Conservation (phyloP, 2,329 filamentous ascomycete genomes). For the Hyphodiscus sp. region DNA sequence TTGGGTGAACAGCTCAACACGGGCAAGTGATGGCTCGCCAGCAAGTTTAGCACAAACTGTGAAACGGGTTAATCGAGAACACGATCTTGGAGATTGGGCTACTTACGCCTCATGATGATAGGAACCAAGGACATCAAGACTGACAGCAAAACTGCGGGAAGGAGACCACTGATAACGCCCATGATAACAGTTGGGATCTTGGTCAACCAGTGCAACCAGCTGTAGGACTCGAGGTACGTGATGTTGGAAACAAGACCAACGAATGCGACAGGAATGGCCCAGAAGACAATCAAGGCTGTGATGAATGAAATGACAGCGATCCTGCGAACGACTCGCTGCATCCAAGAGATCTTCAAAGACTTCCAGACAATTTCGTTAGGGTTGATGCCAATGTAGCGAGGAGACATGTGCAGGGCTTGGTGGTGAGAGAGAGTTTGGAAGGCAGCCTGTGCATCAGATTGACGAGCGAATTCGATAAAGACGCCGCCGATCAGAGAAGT, state of each 20-base stretch:
- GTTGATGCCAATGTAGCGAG: slow-evolving; percentile 74
- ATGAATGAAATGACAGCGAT: slow-evolving; percentile 67
- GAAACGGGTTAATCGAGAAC: slow-evolving; percentile 9
- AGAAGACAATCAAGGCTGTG: slow-evolving; percentile 76
- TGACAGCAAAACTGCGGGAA: slow-evolving; percentile 73
- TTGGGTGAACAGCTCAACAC: slow-evolving; percentile 83
- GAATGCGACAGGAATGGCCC: slow-evolving; percentile 66
- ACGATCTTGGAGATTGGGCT: neutral
- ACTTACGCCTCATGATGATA: slow-evolving; percentile 68
- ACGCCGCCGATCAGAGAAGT: slow-evolving; percentile 57
- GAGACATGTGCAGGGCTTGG: slow-evolving; percentile 74
- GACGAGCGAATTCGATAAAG: slow-evolving; percentile 83
- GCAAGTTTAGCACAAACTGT: slow-evolving; percentile 69
- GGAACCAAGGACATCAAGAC: slow-evolving; percentile 84
- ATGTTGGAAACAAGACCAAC: slow-evolving; percentile 87
- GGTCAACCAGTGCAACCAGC: slow-evolving; percentile 68
- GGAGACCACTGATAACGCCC: slow-evolving; percentile 76
- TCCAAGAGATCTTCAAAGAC: slow-evolving; percentile 78
- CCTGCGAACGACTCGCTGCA: slow-evolving; percentile 71
- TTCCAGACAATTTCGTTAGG: slow-evolving; percentile 84
- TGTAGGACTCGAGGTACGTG: slow-evolving; percentile 56
- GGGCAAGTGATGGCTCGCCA: slow-evolving; percentile 72
- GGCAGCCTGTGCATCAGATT: slow-evolving; percentile 78
- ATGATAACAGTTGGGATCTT: slow-evolving; percentile 63
- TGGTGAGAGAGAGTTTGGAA: slow-evolving; percentile 85